Conservation (phyloP, 768 basidiomycete genomes). For the Hydnum rufescens region DNA sequence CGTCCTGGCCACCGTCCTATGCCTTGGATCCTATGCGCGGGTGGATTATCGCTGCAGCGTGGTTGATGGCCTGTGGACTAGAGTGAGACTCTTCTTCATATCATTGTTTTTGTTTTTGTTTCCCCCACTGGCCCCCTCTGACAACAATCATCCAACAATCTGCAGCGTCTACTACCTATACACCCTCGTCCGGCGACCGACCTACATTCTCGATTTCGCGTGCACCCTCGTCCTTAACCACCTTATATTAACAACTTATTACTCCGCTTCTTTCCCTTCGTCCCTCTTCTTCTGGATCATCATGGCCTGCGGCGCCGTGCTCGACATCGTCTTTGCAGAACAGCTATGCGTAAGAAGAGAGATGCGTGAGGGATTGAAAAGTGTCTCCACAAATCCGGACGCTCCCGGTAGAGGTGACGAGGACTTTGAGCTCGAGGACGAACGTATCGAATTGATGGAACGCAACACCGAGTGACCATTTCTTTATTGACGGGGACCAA, state of each 20-base stretch:
- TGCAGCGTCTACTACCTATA: slow-evolving; percentile 65
- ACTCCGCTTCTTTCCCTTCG: slow-evolving; percentile 57
- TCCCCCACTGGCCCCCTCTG: no score
- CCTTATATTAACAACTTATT: slow-evolving; percentile 84
- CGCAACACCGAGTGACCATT: not conserved
- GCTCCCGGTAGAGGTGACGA: no score
- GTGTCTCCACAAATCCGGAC: slow-evolving; percentile 2
- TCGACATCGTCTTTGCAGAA: slow-evolving; percentile 67
- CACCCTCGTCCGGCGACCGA: slow-evolving; percentile 71
- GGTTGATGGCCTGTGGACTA: slow-evolving; percentile 61
- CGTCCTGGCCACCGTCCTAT: not conserved
- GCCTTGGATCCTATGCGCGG: slow-evolving; percentile 58
- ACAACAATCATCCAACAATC: not conserved
- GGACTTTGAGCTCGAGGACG: not conserved
- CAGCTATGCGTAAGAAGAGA: slow-evolving; percentile 81
- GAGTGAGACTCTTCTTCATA: slow-evolving; percentile 41
- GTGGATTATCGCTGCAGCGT: slow-evolving; percentile 78
- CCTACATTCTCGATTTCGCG: slow-evolving; percentile 86
- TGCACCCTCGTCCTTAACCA: slow-evolving; percentile 84
- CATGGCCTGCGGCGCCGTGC: slow-evolving; percentile 43
- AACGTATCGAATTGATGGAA: not conserved
- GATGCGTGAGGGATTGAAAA: slow-evolving; percentile 58
- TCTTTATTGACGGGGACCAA: not conserved
- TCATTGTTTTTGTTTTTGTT: not conserved
- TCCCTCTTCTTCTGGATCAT: slow-evolving; percentile 88